These are phyloP conservation scores for Favolaschia claudopus DNA, from an alignment of 768 basidiomycete genomes.

Conservation along the genomic window DNA sequence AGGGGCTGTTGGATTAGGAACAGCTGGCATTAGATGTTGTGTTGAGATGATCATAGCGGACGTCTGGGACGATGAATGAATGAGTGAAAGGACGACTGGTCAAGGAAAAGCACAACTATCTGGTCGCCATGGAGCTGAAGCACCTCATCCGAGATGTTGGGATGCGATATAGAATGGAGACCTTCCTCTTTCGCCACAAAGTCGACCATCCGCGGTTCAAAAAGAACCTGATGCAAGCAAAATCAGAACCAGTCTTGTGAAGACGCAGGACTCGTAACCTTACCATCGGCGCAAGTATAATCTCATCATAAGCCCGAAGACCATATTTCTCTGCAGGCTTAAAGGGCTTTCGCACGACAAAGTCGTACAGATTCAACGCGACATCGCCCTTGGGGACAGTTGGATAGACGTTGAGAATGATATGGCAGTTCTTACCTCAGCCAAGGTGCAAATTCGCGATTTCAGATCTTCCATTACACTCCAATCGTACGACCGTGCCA, in stretches of 20 bases:
- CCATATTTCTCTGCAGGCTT: constrained; percentile 86
- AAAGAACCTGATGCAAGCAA: constrained; percentile 48
- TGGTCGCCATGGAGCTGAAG: constrained; percentile 61
- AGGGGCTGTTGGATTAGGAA: constrained; percentile 28
- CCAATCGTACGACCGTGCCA: constrained; percentile 86
- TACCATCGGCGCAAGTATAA: constrained; percentile 94
- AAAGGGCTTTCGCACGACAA: constrained; percentile 81
- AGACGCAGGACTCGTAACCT: constrained; percentile 33
- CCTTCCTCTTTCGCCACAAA: constrained; percentile 78
- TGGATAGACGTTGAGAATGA: constrained; percentile 2
- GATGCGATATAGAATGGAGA: constrained; percentile 53
- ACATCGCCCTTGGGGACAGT: constrained; percentile 73
- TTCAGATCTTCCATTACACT: constrained; percentile 92
- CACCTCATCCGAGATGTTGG: constrained; percentile 80
- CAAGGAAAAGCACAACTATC: constrained; percentile 57
- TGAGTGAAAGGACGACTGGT: constrained; percentile 2
- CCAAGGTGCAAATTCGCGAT: constrained; percentile 80
- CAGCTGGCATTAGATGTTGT: constrained; percentile 69
- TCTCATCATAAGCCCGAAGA: constrained; percentile 92
- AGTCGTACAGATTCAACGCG: constrained; percentile 89
- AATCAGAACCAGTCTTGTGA: not conserved
- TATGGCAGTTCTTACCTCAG: constrained; percentile 79
- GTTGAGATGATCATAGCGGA: constrained; percentile 93
- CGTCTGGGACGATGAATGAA: constrained; percentile 58
- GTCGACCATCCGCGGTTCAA: constrained; percentile 92